Conservation (phyloP, 2,329 filamentous ascomycete genomes). For the Pezicula carpinea region DNA sequence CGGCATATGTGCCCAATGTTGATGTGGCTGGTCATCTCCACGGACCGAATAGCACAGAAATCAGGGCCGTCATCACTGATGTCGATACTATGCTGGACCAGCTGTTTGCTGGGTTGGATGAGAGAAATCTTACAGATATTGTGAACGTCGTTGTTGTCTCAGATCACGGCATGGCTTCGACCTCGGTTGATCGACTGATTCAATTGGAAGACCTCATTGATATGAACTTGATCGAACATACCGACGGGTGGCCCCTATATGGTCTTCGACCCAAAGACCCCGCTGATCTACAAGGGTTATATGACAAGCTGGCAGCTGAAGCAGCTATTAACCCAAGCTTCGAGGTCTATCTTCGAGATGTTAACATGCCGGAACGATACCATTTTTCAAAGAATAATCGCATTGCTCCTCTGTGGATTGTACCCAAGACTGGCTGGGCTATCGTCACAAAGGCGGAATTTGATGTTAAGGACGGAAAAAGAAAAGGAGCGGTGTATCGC, state of each 20-base stretch:
- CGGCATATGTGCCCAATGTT: slow-evolving; percentile 90
- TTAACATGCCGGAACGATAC: slow-evolving; percentile 87
- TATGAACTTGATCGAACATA: slow-evolving; percentile 69
- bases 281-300: slow-evolving; percentile 60
- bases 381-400: slow-evolving; percentile 85
- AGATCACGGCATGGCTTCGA: slow-evolving; percentile 97
- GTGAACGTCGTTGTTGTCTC: slow-evolving; percentile 96
- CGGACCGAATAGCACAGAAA: slow-evolving; percentile 93
- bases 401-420: slow-evolving; percentile 91
- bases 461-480: slow-evolving; percentile 62
- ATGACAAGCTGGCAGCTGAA: slow-evolving; percentile 55
- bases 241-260: slow-evolving; percentile 90
- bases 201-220: slow-evolving; percentile 90
- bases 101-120: slow-evolving; percentile 70
- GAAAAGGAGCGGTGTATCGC: slow-evolving; percentile 63
- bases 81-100: slow-evolving; percentile 79
- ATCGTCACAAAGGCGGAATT: slow-evolving; percentile 80
- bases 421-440: slow-evolving; percentile 89
- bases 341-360: slow-evolving; percentile 81
- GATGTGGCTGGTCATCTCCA: slow-evolving; percentile 82
- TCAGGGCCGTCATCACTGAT: slow-evolving; percentile 68
- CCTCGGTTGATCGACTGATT: slow-evolving; percentile 71
- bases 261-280: slow-evolving; percentile 77
- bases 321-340: slow-evolving; percentile 62
- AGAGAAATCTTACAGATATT: slow-evolving; percentile 79